Evolutionary conservation across 306 rosid species (phyloP), one percentile per base, ranked within the genome.

Genomic region (Quercus ilex): DNA sequence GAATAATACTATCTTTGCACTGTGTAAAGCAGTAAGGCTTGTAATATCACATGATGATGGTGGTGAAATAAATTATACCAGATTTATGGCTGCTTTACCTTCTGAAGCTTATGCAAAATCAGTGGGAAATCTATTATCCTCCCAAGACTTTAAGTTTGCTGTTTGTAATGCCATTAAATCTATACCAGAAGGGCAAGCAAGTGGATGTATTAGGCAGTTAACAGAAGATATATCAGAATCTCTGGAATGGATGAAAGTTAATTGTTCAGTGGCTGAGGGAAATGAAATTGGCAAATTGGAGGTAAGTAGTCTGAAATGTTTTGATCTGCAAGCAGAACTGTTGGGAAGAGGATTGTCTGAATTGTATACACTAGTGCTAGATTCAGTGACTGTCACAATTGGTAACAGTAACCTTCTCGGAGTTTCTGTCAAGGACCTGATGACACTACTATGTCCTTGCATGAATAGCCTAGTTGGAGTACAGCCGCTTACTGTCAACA

Each of bases 181-280:
- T 72, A 85, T 90, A 77, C 99, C 99, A 46, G 99, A 92, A 89
- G 97, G 99, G 57, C 93, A 92, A 87, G 95, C 87, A 26, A 87
- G 89, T 75, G 90, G 85, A 72, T 91, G 85, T 83, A 77, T 92
- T 80, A 84, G 79, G 64, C 89, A 86, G 83, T 75, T 92, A 75
- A 84, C 85, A 41, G 80, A 60, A 67, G 97, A 92, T 80, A 71
- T 91, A 84, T 87, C 95, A 26, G 91, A 89, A 86, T 83, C 95
- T 78, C 81, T 91, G 5, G 85, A 43, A 81, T 92, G 99, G 99
- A 74, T 92, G 77, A 90, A 82, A 81, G 72, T 55, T 67, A 75
- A 83, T 55, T 83, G 80, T 78, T 83, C 70, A 21, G 76, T 56
- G 76, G 74, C 73, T 64, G 79, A 83, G 79, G 78, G 74, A 74